These are phyloP conservation scores for Cnidoscolus chayamansa DNA, from an alignment of 441 rosid species.

Conservation along the genomic window DNA sequence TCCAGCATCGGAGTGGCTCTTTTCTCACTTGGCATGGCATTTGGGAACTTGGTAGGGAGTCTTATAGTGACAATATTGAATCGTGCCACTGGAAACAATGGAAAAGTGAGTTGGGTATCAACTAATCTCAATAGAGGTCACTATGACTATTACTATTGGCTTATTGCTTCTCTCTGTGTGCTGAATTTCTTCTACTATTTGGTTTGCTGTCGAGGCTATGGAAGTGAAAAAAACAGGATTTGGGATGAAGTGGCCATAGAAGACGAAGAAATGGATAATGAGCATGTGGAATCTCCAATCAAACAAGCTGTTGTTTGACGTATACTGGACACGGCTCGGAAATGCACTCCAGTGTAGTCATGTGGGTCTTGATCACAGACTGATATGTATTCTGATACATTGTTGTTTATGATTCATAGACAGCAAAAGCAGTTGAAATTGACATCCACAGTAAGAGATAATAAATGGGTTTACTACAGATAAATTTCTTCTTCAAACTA, in stretches of 20 bases:
- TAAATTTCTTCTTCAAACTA: too few relatives aligned
- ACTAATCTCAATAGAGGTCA: conserved; percentile 41
- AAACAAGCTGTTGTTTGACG: neutral
- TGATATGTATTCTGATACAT: too few relatives aligned
- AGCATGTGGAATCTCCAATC: neutral
- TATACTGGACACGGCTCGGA: too few relatives aligned
- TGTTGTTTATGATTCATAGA: too few relatives aligned
- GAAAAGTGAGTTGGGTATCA: conserved; percentile 42
- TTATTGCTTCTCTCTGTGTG: conserved; percentile 31
- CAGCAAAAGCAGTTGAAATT: too few relatives aligned
- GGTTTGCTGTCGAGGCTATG: conserved; percentile 37
- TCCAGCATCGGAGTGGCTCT: conserved; percentile 43
- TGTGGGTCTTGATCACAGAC: too few relatives aligned
- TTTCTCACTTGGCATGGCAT: conserved; percentile 32
- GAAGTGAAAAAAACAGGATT: conserved; percentile 26
- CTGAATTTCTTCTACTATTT: conserved; percentile 41
- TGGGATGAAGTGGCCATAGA: conserved; percentile 23
- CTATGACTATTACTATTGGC: conserved; percentile 54
- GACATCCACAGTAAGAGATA: too few relatives aligned
- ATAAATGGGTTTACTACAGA: too few relatives aligned
- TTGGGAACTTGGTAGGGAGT: conserved; percentile 43
- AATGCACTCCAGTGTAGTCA: too few relatives aligned
- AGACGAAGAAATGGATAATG: conserved; percentile 11
- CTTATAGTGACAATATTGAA: conserved; percentile 31
- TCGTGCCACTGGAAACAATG: conserved; percentile 21